phyloP scores from a whole-genome alignment of 805 yeast genomes.

The Starmerella lactis-condensi region DNA sequence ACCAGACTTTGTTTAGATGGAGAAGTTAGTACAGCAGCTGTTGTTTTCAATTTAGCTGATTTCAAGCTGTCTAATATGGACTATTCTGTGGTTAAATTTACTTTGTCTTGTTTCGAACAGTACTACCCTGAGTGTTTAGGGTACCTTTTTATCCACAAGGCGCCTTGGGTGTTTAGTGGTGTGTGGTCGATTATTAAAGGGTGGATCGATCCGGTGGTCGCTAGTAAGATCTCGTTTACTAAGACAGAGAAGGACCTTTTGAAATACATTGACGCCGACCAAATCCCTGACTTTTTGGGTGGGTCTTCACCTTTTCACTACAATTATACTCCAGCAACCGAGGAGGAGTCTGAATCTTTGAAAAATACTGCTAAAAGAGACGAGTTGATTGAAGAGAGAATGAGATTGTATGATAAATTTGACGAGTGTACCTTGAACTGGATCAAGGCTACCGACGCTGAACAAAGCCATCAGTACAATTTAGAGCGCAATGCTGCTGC shows the following conservation, averaged over 20 bases:
- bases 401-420: conserved; percentile 34
- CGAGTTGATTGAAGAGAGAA: conserved; percentile 34
- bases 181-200: conserved; percentile 83
- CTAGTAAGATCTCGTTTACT: conserved; percentile 74
- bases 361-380: conserved; percentile 31
- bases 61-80: conserved; percentile 88
- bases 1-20: conserved; percentile 58
- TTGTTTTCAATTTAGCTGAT: conserved; percentile 70
- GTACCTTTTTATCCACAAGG: conserved; percentile 65
- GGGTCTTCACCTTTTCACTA: conserved; percentile 47
- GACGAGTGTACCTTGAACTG: conserved; percentile 54
- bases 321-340: conserved; percentile 43
- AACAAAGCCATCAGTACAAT: conserved; percentile 29
- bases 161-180: conserved; percentile 93
- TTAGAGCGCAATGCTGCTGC: conserved; percentile 34
- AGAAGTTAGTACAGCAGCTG: conserved; percentile 61
- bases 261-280: conserved; percentile 37
- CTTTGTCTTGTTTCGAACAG: conserved; percentile 79
- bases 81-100: conserved; percentile 73
- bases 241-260: conserved; percentile 48
- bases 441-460: conserved; percentile 36
- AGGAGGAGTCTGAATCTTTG: conserved; percentile 35
- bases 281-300: conserved; percentile 56
- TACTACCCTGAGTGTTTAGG: conserved; percentile 93
- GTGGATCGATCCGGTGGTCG: conserved; percentile 95